Evolutionary conservation across 257 asterid species (phyloP), one percentile per base, ranked within the genome.

Genomic region (Solanum piurae): DNA sequence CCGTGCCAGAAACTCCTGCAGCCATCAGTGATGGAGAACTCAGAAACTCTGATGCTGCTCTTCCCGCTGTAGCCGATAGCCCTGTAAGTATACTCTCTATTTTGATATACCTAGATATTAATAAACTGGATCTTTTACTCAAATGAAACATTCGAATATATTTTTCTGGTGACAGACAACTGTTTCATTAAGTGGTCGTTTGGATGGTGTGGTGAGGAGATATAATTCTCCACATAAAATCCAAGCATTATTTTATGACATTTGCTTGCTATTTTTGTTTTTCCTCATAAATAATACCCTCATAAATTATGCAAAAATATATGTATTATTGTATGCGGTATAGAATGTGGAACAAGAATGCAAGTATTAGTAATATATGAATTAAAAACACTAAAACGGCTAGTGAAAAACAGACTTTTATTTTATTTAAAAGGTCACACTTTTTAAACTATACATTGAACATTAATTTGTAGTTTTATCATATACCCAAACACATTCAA

Each of bases 1-100:
- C 87, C 27, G 90, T 91, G 23, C 86, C 40, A 5, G 60, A 88
- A 37, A 79, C 86, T 86, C 83, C 92, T 25, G 86, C 74, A 92
- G 88, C 85, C 94, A 86, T 46, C 85, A 80, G 68, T 87, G 94
- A 12, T 46, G 85, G 85, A 16, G 88, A 89, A 75, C 83, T 80
- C 10, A 90, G 89, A 92, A 91, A 94, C 92, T 88, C 88, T 8
- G 90, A 79, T 88, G 89, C 91, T 84, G 91, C 91, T 73, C 94
- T 90, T 85, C 98, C 93, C 83, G 89, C 93, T 90, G 95, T 98
- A 55, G 95, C 94, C 66, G 12, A 79, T 79, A 44, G 66, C 85
- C 66, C 85, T 79, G 85, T 79, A 44, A 44, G 85, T 80, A 46
- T 29, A 46, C 85, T 16, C 14, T 27, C 85, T 16, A 1, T 14